Evolutionary conservation across 148 eudicot species (phyloP).

Genomic region (Rhododendron simsii): DNA sequence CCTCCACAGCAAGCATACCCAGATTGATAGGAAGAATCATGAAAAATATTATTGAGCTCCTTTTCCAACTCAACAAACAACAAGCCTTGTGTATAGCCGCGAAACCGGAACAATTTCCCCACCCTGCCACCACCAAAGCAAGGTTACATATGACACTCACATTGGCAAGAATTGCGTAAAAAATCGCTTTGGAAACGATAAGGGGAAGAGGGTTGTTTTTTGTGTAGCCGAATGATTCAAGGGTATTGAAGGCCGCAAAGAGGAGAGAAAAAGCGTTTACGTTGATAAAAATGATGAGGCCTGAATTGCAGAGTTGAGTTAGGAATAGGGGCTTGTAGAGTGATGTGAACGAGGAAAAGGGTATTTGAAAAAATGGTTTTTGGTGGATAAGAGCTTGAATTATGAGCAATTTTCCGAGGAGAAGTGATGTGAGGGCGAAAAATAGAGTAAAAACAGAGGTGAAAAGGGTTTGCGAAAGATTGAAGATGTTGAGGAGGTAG

Average conservation of each 20-base stretch:
- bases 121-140: constrained; percentile 15
- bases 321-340: constrained; percentile 7
- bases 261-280: neutral
- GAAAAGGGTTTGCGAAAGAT: constrained; percentile 9
- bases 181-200: neutral
- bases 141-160: constrained; percentile 10
- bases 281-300: neutral
- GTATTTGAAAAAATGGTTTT: neutral
- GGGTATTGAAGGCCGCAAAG: neutral
- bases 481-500: neutral
- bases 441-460: constrained; percentile 2
- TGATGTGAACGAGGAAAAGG: constrained; percentile 8
- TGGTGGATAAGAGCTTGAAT: constrained; percentile 8
- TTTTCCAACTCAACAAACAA: constrained; percentile 13
- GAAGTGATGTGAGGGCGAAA: constrained; percentile 3
- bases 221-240: neutral
- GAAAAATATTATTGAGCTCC: neutral
- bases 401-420: constrained; percentile 10
- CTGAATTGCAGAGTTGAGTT: constrained; percentile 19
- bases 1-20: constrained; percentile 20
- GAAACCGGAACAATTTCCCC: constrained; percentile 2
- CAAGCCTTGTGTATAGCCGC: constrained; percentile 12
- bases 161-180: neutral
- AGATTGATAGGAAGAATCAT: constrained; percentile 11
- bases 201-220: constrained; percentile 5